These are phyloP conservation scores for Fusarium nematophilum DNA, from an alignment of 2,329 filamentous ascomycete species.

Conservation along the genomic window DNA sequence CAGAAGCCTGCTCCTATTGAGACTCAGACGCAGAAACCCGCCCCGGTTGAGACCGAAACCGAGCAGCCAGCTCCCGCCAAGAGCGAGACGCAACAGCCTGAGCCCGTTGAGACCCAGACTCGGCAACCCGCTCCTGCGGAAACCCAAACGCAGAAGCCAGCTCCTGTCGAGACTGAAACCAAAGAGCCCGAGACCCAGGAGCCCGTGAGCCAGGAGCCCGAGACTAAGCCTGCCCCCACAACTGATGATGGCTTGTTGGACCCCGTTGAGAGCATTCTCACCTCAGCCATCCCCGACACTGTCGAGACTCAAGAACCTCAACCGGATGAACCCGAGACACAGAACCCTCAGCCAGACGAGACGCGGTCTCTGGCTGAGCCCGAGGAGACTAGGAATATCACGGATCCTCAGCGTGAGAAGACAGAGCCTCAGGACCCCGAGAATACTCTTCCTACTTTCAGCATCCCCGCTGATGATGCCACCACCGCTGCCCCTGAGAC, in stretches of 20 bases:
- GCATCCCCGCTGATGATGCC: conserved; percentile 6
- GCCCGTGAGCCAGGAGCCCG: too few relatives aligned
- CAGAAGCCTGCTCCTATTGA: not conserved
- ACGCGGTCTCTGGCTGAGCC: conserved; percentile 20
- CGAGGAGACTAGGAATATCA: conserved; percentile 21
- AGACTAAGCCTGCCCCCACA: conserved; percentile 25
- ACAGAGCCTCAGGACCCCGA: conserved; percentile 17
- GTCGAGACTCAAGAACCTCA: conserved; percentile 16
- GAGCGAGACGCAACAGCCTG: conserved; percentile 9
- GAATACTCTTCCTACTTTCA: conserved; percentile 24
- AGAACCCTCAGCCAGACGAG: conserved; percentile 13
- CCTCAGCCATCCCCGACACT: conserved; percentile 24
- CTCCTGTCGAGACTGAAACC: conserved; percentile 2
- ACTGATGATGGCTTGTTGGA: conserved; percentile 33
- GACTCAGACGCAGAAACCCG: not conserved
- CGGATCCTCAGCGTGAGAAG: conserved; percentile 27
- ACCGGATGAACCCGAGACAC: conserved; percentile 15
- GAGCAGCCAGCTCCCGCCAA: conserved; percentile 1
- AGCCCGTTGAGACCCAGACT: conserved; percentile 15
- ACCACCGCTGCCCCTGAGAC: conserved; percentile 20
- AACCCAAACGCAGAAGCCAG: not conserved
- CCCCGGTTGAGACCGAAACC: conserved; percentile 1
- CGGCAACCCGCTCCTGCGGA: not conserved
- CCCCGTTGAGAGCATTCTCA: conserved; percentile 35
- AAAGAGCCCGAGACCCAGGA: conserved; percentile 6